These are phyloP conservation scores for Canavalia gladiata DNA, from an alignment of 306 rosid species.

Conservation along the genomic window DNA sequence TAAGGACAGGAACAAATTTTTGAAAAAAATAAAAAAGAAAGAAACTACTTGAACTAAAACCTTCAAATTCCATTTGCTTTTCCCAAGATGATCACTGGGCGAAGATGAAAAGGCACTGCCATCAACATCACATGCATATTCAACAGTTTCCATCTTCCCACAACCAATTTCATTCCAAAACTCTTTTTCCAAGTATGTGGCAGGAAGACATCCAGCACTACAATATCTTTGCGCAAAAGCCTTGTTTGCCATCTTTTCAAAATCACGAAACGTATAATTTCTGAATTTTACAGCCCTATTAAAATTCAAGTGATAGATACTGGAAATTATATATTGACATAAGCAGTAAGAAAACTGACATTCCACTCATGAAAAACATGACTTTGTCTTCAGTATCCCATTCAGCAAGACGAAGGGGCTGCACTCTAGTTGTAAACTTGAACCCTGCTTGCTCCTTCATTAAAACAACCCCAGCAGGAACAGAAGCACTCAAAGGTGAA, in stretches of 20 bases:
- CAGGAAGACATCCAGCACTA: constrained; percentile 78
- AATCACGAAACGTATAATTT: constrained; percentile 78
- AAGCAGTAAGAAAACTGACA: constrained; percentile 54
- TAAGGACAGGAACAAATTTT: background rate
- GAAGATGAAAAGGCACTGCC: constrained; percentile 89
- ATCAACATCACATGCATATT: constrained; percentile 89
- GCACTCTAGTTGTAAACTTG: constrained; percentile 87
- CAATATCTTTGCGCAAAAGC: constrained; percentile 75
- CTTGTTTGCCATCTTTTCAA: constrained; percentile 90
- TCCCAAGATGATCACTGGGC: constrained; percentile 76
- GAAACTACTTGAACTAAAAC: constrained; percentile 56
- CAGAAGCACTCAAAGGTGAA: constrained; percentile 78
- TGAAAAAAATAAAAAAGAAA: background rate
- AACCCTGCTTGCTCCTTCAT: constrained; percentile 81
- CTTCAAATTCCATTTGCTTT: constrained; percentile 89
- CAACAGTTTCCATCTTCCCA: constrained; percentile 87
- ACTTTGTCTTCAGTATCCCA: constrained; percentile 83
- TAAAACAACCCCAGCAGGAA: constrained; percentile 85
- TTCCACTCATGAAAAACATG: constrained; percentile 86
- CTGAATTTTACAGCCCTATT: constrained; percentile 58
- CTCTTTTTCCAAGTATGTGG: constrained; percentile 75
- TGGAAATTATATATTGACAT: background rate
- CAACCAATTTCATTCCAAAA: constrained; percentile 85
- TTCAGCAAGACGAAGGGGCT: constrained; percentile 89
- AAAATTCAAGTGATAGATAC: constrained; percentile 34